Conservation (phyloP, 768 basidiomycete species). For the Auricularia cornea region DNA sequence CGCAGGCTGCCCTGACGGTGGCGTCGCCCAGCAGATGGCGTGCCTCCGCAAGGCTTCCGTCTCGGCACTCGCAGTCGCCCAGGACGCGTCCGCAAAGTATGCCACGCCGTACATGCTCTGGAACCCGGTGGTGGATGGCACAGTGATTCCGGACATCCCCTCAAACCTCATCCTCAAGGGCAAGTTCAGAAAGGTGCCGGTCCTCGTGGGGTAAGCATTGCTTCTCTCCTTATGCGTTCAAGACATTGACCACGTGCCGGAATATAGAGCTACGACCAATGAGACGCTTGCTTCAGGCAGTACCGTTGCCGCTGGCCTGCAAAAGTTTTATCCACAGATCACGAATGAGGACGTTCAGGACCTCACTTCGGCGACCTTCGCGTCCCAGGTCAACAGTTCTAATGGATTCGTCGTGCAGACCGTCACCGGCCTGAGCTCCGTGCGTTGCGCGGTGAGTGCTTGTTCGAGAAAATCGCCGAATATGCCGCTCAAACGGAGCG, state of each 20-base stretch:
- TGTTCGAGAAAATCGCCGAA: not conserved
- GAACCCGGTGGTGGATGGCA: slow-evolving; percentile 48
- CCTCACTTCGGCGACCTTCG: slow-evolving; percentile 33
- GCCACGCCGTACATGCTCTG: slow-evolving; percentile 38
- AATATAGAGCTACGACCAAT: slow-evolving; percentile 45
- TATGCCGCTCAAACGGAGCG: not conserved
- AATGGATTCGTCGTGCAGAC: slow-evolving; percentile 20
- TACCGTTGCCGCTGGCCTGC: slow-evolving; percentile 30
- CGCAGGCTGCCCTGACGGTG: slow-evolving; percentile 41
- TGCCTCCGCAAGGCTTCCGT: slow-evolving; percentile 45
- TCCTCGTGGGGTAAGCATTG: slow-evolving; percentile 48
- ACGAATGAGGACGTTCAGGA: slow-evolving; percentile 31
- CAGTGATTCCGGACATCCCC: slow-evolving; percentile 42
- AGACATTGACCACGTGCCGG: not conserved
- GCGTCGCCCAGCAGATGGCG: slow-evolving; percentile 28
- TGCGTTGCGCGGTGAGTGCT: slow-evolving; percentile 46
- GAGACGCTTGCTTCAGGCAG: slow-evolving; percentile 43
- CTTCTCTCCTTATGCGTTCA: slow-evolving; percentile 9
- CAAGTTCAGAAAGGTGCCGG: slow-evolving; percentile 40
- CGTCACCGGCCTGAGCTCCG: slow-evolving; percentile 39
- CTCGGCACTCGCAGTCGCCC: slow-evolving; percentile 44
- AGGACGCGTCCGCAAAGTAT: slow-evolving; percentile 34
- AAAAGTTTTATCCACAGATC: slow-evolving; percentile 38
- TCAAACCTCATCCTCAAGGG: slow-evolving; percentile 37
- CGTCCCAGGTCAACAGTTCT: slow-evolving; percentile 32